Conservation (phyloP, 2,329 filamentous ascomycete genomes). For the Exophiala sideris region DNA sequence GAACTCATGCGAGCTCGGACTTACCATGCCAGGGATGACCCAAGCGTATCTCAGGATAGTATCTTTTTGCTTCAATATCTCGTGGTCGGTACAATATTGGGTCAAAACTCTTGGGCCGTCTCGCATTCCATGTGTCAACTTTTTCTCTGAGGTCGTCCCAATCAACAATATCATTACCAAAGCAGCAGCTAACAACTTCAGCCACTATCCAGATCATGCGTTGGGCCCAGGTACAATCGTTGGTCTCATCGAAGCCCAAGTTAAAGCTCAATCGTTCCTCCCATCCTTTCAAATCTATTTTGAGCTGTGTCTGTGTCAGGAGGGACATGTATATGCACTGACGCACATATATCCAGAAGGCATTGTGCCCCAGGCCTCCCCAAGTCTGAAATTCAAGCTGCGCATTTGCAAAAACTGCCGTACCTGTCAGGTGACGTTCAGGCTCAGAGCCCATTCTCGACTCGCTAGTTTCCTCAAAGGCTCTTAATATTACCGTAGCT, state of each 20-base stretch:
- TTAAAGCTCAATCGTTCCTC: slow-evolving; percentile 29
- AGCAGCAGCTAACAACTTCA: slow-evolving; percentile 30
- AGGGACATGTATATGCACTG: slow-evolving; percentile 37
- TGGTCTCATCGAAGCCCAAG: slow-evolving; percentile 38
- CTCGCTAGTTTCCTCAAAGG: slow-evolving; percentile 44
- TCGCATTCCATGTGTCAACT: background rate
- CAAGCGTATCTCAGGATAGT: background rate
- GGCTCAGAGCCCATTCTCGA: slow-evolving; percentile 1
- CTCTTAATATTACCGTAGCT: slow-evolving; percentile 40
- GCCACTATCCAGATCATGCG: slow-evolving; percentile 36
- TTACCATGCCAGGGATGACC: slow-evolving; percentile 23
- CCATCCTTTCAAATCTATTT: slow-evolving; percentile 26
- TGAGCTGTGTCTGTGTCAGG: slow-evolving; percentile 30
- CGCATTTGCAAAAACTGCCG: slow-evolving; percentile 27
- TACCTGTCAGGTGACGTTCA: slow-evolving; percentile 8
- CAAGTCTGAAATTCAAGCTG: slow-evolving; percentile 24
- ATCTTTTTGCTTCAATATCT: background rate
- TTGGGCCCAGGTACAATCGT: slow-evolving; percentile 43
- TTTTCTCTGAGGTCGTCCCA: slow-evolving; percentile 13
- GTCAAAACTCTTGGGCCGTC: background rate
- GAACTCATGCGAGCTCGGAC: background rate
- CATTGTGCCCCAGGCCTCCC: slow-evolving; percentile 27
- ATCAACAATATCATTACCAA: slow-evolving; percentile 17
- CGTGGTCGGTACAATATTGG: background rate
- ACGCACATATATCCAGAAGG: slow-evolving; percentile 30